Evolutionary conservation across 306 rosid genomes (phyloP), one percentile per base, ranked within the genome.

Genomic region (Citrullus amarus): DNA sequence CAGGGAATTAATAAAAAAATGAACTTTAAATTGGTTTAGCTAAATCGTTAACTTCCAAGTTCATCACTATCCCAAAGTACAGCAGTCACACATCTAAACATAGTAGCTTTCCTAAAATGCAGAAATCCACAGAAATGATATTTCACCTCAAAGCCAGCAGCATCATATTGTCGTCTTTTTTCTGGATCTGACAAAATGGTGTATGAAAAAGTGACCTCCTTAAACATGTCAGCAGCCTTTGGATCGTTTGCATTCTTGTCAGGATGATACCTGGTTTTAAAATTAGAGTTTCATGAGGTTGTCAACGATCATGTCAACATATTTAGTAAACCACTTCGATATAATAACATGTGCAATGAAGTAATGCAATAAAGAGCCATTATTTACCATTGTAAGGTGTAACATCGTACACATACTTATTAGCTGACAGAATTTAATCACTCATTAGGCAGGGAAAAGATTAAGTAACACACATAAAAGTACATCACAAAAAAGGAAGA

Each of bases 211-310:
- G 99, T 96, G 67, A 84, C 98, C 88, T 96, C 99, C 87, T 90
- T 92, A 84, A 96, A 96, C 89, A 86, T 86, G 83, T 96, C 98
- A 73, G 99, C 96, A 75, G 99, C 98, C 86, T 92, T 78, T 86
- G 99, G 98, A 85, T 96, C 98, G 78, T 96, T 96, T 44, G 97
- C 92, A 88, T 96, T 95, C 90, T 95, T 95, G 87, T 95, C 98
- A 20, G 98, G 98, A 83, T 95, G 98, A 79, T 89, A 95, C 89
- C 99, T 96, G 97, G 83, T 85, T 82, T 48, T 73, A 81, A 57
- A 58, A 46, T 66, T 80, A 4, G 67, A 53, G 28, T 39, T 58
- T 28, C 62, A 14, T 60, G 43, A 25, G 16, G 7, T n/a, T 43
- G 2, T 11, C 18, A 54, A 14, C 50, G 12, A 55, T 11, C 50